Conservation (phyloP, 306 rosid genomes). For the Trifolium fragiferum region DNA sequence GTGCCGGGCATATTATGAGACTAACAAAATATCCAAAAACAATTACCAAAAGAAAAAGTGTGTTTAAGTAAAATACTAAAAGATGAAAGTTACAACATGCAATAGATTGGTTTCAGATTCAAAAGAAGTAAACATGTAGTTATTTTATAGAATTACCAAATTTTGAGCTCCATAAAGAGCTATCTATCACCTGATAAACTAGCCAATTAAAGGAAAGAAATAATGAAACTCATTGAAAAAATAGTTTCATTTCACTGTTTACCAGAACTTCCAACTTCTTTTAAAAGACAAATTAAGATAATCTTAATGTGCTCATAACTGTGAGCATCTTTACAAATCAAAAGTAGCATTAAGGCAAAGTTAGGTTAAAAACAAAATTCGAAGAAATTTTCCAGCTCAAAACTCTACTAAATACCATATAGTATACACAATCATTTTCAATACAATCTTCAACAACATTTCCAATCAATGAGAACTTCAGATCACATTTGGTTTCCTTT, state of each 20-base stretch:
- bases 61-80: background rate
- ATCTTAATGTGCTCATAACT: conserved; percentile 7
- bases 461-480: conserved; percentile 27
- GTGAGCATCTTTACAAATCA: conserved; percentile 13
- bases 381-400: background rate
- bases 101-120: conserved; percentile 28
- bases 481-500: conserved; percentile 12
- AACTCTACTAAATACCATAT: background rate
- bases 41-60: conserved; percentile 30
- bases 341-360: conserved; percentile 33
- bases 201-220: conserved; percentile 12
- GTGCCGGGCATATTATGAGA: conserved; percentile 1
- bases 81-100: conserved; percentile 5
- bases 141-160: conserved; percentile 2
- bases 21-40: conserved; percentile 25
- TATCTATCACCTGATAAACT: conserved; percentile 1
- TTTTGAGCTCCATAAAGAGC: conserved; percentile 11
- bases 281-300: conserved; percentile 9
- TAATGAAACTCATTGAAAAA: conserved; percentile 8
- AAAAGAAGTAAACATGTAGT: too few species aligned
- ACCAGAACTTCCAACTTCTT: background rate
- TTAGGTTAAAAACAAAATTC: background rate
- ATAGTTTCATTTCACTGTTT: background rate
- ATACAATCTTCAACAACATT: conserved; percentile 35
- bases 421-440: background rate